phyloP scores from a whole-genome alignment of 768 basidiomycete species.

The Auricularia auricula-judae region DNA sequence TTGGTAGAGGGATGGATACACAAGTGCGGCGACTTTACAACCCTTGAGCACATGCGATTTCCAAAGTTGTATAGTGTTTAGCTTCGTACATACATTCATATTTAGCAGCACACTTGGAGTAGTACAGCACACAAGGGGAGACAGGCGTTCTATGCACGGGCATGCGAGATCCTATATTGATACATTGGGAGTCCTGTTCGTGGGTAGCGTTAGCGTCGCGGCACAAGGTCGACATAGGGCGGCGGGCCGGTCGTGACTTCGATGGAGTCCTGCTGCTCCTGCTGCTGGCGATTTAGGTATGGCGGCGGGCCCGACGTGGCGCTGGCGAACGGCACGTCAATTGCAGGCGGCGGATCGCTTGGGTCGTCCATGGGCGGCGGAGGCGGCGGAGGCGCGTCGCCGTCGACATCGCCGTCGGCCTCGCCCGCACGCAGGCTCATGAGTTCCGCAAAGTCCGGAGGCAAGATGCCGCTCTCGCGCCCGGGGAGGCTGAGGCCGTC shows the following conservation, averaged over 20 bases:
- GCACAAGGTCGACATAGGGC: slow-evolving; percentile 2
- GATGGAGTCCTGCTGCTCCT: not conserved
- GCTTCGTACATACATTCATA: too few species aligned
- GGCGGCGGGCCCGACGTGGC: slow-evolving; percentile 1
- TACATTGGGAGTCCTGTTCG: too few species aligned
- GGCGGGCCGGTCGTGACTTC: not conserved
- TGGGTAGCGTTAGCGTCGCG: not conserved
- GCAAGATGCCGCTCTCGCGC: slow-evolving; percentile 48
- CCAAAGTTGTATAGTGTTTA: too few species aligned
- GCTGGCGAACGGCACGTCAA: slow-evolving; percentile 41
- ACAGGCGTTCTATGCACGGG: too few species aligned
- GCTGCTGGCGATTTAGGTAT: not conserved
- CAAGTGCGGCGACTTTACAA: too few species aligned
- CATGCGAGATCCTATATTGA: too few species aligned
- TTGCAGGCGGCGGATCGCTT: slow-evolving; percentile 78
- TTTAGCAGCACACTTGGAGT: too few species aligned
- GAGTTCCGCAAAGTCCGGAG: slow-evolving; percentile 53
- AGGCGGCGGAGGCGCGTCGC: slow-evolving; percentile 46
- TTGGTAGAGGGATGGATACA: too few species aligned
- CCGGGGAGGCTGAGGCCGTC: slow-evolving; percentile 64
- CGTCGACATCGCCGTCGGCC: slow-evolving; percentile 37
- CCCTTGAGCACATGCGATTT: too few species aligned
- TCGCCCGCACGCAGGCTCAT: slow-evolving; percentile 36
- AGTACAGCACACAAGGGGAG: too few species aligned
- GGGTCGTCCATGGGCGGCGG: slow-evolving; percentile 81